Percentiles rank a stretch among this genome's conserved stretches.
phyloP scores from a whole-genome alignment of 768 basidiomycete genomes.

The Kwoniella bestiolae region DNA sequence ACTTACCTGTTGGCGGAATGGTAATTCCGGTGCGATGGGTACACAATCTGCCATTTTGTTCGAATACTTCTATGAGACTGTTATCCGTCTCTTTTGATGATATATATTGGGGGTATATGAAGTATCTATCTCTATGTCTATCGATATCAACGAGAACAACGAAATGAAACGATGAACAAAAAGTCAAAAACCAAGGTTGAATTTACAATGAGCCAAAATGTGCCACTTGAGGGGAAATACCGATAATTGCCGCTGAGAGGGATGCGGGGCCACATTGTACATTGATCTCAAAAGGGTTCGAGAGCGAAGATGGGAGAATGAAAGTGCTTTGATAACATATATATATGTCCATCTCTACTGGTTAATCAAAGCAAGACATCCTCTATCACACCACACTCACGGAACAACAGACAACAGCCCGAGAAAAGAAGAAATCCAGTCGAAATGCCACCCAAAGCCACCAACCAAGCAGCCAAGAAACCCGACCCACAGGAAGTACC shows the following conservation, averaged over 20 bases:
- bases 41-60: slow-evolving; percentile 53
- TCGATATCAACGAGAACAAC: no score
- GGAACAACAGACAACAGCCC: not conserved
- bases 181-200: not conserved
- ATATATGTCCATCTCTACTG: not conserved
- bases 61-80: slow-evolving; percentile 1
- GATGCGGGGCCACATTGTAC: slow-evolving; percentile 8
- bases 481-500: slow-evolving; percentile 46
- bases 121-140: no score
- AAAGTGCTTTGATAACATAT: not conserved
- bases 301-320: not conserved
- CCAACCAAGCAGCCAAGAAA: slow-evolving; percentile 10
- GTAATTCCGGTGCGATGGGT: slow-evolving; percentile 54
- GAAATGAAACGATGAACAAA: not conserved
- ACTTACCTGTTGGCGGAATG: slow-evolving; percentile 49
- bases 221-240: slow-evolving; percentile 11
- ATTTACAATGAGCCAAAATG: slow-evolving; percentile 3
- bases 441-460: slow-evolving; percentile 45
- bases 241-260: not conserved
- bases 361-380: not conserved
- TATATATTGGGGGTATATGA: not conserved
- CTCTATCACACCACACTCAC: not conserved
- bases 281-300: not conserved
- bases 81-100: slow-evolving; percentile 20
- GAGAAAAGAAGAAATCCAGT: not conserved